Evolutionary conservation across 1,284 basidiomycete species (phyloP).

Genomic region (Ganoderma lingzhi): DNA sequence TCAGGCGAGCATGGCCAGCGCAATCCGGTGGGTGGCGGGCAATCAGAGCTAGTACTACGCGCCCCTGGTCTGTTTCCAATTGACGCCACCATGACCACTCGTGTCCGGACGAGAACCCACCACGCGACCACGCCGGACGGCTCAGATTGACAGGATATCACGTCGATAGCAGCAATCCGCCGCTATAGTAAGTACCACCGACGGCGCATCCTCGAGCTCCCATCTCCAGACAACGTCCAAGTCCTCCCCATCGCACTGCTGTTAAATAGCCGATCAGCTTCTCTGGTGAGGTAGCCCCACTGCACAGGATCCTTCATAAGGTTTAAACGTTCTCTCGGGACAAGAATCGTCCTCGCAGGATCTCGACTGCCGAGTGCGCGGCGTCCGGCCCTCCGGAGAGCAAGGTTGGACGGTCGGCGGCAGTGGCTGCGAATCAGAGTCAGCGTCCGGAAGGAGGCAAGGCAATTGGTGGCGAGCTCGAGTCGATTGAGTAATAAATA

Average conservation of each 20-base stretch:
- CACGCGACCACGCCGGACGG: slow-evolving; percentile 20
- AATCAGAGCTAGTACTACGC: slow-evolving; percentile 15
- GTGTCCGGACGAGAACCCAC: slow-evolving; percentile 8
- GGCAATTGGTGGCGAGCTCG: slow-evolving; percentile 2
- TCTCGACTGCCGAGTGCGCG: not conserved
- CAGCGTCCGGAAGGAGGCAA: not conserved
- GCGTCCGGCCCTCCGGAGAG: slow-evolving; percentile 11
- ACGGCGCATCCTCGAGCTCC: not conserved
- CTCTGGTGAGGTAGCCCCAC: slow-evolving; percentile 4
- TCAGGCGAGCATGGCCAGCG: not conserved
- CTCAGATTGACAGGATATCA: slow-evolving; percentile 25
- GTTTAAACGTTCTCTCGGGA: slow-evolving; percentile 8
- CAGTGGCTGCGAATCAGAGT: not conserved
- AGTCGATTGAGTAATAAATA: slow-evolving; percentile 21
- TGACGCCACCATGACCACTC: slow-evolving; percentile 8
- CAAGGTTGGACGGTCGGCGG: slow-evolving; percentile 3
- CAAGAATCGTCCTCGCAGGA: not conserved
- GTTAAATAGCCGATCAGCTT: not conserved
- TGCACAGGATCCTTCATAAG: slow-evolving; percentile 7
- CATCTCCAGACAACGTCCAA: not conserved
- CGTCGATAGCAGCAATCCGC: slow-evolving; percentile 15
- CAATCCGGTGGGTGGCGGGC: not conserved
- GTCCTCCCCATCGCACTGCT: not conserved
- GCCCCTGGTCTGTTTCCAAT: slow-evolving; percentile 15
- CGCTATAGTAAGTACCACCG: not conserved